phyloP scores from a whole-genome alignment of 2,329 filamentous ascomycete species.

The Rutstroemia sp. region DNA sequence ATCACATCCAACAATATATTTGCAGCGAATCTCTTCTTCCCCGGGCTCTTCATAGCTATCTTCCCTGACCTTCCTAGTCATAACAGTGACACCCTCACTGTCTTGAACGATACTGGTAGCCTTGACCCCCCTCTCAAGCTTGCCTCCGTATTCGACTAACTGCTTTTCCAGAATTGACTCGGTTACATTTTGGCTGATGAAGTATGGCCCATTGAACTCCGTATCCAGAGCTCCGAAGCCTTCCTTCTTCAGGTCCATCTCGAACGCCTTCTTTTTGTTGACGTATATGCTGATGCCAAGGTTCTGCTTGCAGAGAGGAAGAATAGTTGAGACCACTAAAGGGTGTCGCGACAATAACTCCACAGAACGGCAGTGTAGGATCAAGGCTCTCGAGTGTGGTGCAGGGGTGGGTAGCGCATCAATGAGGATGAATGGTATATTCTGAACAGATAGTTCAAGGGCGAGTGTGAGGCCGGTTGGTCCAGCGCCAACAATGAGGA shows the following conservation, averaged over 20 bases:
- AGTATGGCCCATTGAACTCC: slow-evolving; percentile 27
- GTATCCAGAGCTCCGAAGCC: slow-evolving; percentile 23
- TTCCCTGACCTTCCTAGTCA: slow-evolving; percentile 14
- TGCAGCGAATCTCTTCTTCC: slow-evolving; percentile 27
- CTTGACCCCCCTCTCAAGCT: slow-evolving; percentile 27
- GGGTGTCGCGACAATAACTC: slow-evolving; percentile 43
- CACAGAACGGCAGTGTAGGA: slow-evolving; percentile 41
- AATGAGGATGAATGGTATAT: slow-evolving; percentile 33
- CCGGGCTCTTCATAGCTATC: slow-evolving; percentile 19
- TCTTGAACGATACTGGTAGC: slow-evolving; percentile 29
- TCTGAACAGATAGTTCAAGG: slow-evolving; percentile 31
- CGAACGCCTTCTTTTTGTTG: slow-evolving; percentile 28
- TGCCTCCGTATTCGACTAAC: slow-evolving; percentile 23
- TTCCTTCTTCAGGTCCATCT: slow-evolving; percentile 27
- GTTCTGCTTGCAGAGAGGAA: slow-evolving; percentile 32
- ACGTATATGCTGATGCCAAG: slow-evolving; percentile 34
- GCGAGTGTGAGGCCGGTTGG: slow-evolving; percentile 38
- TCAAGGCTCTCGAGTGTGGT: slow-evolving; percentile 36
- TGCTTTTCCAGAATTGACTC: slow-evolving; percentile 29
- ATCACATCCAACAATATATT: slow-evolving; percentile 45
- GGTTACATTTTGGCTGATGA: slow-evolving; percentile 31
- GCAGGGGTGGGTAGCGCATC: slow-evolving; percentile 30
- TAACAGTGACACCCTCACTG: slow-evolving; percentile 24
- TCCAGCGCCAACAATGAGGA: slow-evolving; percentile 40
- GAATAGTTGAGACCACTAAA: slow-evolving; percentile 30